Conservation (phyloP, 1,284 basidiomycete species). For the Cryptococcus jaspeensis region DNA sequence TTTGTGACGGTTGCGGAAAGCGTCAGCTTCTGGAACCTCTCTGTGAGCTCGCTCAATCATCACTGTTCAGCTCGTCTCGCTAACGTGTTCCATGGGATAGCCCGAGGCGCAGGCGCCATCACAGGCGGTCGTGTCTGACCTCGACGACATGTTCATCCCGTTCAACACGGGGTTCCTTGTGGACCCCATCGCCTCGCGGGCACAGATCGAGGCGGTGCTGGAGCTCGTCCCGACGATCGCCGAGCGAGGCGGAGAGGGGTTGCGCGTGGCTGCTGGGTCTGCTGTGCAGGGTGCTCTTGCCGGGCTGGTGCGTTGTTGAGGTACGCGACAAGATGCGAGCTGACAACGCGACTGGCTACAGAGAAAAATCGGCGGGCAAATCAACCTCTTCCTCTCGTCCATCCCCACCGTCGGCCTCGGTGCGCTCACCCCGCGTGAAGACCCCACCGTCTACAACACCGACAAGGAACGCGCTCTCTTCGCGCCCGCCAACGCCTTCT, state of each 20-base stretch:
- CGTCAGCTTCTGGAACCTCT: constrained; percentile 87
- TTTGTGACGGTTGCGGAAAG: constrained; percentile 82
- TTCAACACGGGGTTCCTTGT: constrained; percentile 74
- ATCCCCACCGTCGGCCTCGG: constrained; percentile 79
- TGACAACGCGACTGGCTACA: too few species aligned
- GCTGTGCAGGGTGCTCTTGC: constrained; percentile 71
- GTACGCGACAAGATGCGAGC: too few species aligned
- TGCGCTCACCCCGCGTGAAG: constrained; percentile 62
- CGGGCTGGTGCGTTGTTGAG: constrained; percentile 60
- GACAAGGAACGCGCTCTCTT: constrained; percentile 86
- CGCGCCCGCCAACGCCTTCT: constrained; percentile 69
- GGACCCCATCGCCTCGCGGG: constrained; percentile 65
- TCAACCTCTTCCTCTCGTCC: constrained; percentile 76
- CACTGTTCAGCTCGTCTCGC: not conserved
- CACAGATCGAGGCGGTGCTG: constrained; percentile 54
- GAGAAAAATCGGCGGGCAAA: constrained; percentile 80
- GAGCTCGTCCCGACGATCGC: constrained; percentile 67
- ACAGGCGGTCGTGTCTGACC: constrained; percentile 83
- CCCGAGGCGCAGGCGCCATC: constrained; percentile 61
- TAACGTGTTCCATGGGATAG: constrained; percentile 46
- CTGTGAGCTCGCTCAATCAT: constrained; percentile 60
- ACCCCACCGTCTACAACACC: constrained; percentile 76
- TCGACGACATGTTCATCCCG: constrained; percentile 89
- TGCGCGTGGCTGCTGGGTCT: constrained; percentile 71
- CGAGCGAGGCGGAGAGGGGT: constrained; percentile 50